Conservation (phyloP, 2,329 filamentous ascomycete species). For the Neonectria neomacrospora region DNA sequence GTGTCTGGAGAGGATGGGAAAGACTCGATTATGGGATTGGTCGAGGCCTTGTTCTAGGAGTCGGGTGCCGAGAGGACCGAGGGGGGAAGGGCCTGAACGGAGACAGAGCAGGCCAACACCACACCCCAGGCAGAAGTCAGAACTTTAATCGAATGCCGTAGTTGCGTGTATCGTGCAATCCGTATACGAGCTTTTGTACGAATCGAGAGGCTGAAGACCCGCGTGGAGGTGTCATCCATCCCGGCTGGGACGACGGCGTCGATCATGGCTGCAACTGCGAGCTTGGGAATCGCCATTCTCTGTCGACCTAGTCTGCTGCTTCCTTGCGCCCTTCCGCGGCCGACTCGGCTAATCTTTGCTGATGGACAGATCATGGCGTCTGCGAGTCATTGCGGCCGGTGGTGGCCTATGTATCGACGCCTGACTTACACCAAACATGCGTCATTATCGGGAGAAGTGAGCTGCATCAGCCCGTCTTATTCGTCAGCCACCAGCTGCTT, state of each 20-base stretch:
- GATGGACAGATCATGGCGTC: neutral
- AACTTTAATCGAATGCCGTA: conserved; percentile 7
- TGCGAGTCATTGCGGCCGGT: neutral
- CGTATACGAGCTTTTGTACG: conserved; percentile 18
- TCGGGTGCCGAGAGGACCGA: conserved; percentile 9
- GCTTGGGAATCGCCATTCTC: neutral
- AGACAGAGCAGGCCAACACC: neutral
- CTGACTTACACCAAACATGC: neutral
- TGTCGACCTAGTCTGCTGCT: neutral
- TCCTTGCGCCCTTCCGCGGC: neutral
- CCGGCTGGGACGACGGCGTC: conserved; percentile 1
- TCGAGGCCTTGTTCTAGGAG: conserved; percentile 23
- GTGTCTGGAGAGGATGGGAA: conserved; percentile 2
- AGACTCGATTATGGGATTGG: conserved; percentile 25
- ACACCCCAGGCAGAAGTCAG: conserved; percentile 7
- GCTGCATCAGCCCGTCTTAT: neutral
- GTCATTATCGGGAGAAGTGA: conserved; percentile 6
- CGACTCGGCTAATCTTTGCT: neutral
- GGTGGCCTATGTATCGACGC: neutral
- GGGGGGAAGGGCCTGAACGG: neutral
- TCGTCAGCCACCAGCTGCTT: neutral
- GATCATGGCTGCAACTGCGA: neutral
- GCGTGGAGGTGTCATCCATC: conserved; percentile 19
- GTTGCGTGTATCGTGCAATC: neutral
- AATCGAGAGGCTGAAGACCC: conserved; percentile 19